A percentile compares a stretch with the other conserved stretches of the same genome.
phyloP scores from a whole-genome alignment of 2,329 filamentous ascomycete species.

The Neonectria punicea region DNA sequence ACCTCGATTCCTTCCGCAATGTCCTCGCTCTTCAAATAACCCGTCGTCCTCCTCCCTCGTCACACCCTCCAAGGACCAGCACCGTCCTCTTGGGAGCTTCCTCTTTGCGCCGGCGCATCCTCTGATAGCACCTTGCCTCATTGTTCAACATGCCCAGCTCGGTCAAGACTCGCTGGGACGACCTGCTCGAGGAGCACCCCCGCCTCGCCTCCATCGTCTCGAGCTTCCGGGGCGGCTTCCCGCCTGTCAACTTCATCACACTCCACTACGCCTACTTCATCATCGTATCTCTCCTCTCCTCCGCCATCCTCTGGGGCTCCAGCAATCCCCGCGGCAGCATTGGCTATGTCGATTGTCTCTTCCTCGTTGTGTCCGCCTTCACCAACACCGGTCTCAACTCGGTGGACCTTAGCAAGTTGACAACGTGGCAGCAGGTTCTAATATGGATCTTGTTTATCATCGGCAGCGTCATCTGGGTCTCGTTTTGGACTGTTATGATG shows the following conservation, averaged over 20 bases:
- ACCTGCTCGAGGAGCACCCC: conserved; percentile 36
- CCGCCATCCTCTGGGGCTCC: conserved; percentile 69
- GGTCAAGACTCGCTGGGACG: conserved; percentile 35
- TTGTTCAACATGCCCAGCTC: conserved; percentile 33
- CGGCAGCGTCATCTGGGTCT: conserved; percentile 75
- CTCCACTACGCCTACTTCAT: conserved; percentile 77
- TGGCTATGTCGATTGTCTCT: conserved; percentile 72
- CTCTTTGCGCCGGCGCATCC: conserved; percentile 16
- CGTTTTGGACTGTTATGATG: conserved; percentile 69
- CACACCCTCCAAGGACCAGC: not conserved
- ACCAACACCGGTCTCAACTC: conserved; percentile 76
- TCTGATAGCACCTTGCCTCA: conserved; percentile 26
- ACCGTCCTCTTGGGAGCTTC: not conserved
- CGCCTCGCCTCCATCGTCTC: conserved; percentile 20
- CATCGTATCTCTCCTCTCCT: conserved; percentile 62
- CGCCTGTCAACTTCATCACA: conserved; percentile 69
- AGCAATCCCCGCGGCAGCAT: conserved; percentile 63
- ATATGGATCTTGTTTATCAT: conserved; percentile 73
- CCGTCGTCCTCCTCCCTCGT: conserved; percentile 5
- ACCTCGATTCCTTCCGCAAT: conserved; percentile 19
- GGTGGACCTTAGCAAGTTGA: conserved; percentile 70
- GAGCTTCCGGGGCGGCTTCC: conserved; percentile 38
- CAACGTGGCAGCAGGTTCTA: conserved; percentile 74
- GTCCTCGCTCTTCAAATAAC: conserved; percentile 32
- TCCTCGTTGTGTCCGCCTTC: conserved; percentile 73